phyloP scores from a whole-genome alignment of 2,329 filamentous ascomycete species.

The Trichoderma semiorbis region DNA sequence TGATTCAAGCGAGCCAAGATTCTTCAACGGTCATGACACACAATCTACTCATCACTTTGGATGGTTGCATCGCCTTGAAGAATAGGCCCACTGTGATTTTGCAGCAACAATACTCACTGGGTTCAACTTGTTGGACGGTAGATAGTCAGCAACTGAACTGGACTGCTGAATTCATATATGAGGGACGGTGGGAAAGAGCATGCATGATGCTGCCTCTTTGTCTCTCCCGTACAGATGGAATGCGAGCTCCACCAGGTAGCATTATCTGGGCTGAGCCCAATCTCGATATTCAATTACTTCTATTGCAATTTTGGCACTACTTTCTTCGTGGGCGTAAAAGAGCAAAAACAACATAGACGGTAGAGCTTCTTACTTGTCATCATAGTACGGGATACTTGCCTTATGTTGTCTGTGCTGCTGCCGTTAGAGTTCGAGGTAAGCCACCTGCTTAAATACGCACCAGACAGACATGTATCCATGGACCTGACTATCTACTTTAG shows the following conservation, averaged over 20 bases:
- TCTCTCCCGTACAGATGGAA: no score
- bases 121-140: background rate
- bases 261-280: background rate
- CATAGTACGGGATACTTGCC: background rate
- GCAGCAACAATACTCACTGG: background rate
- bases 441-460: background rate
- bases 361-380: background rate
- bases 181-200: background rate
- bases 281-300: background rate
- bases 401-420: background rate
- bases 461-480: background rate
- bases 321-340: background rate
- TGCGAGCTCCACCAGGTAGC: no score
- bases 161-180: background rate
- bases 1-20: background rate
- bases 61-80: background rate
- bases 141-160: background rate
- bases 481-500: background rate
- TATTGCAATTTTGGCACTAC: background rate
- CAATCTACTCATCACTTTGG: background rate
- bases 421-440: background rate
- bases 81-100: accelerated
- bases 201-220: background rate
- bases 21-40: background rate
- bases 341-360: background rate